These are phyloP conservation scores for Carallia brachiata DNA, from an alignment of 345 rosid species.

Conservation along the genomic window DNA sequence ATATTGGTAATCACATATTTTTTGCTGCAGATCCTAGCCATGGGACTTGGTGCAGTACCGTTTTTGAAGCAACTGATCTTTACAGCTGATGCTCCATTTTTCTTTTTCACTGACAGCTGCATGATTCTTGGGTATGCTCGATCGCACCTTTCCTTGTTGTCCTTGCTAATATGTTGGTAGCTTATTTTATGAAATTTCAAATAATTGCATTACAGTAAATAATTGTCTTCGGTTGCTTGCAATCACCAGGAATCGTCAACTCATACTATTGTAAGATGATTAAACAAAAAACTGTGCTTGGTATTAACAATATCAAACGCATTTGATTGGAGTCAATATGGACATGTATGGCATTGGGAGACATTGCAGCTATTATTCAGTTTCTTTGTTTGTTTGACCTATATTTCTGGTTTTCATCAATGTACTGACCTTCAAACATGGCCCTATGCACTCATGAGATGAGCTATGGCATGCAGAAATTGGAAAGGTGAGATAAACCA, in stretches of 20 bases:
- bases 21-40: conserved; percentile 73
- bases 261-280: not conserved
- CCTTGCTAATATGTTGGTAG: not conserved
- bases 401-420: too few relatives aligned
- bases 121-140: conserved; percentile 85
- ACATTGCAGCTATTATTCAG: not conserved
- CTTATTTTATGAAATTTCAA: not conserved
- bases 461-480: too few relatives aligned
- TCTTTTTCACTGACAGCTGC: conserved; percentile 97
- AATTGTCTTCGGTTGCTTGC: conserved; percentile 4
- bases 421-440: too few relatives aligned
- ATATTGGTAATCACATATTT: conserved; percentile 6
- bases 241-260: not conserved
- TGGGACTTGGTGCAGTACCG: conserved; percentile 76
- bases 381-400: too few relatives aligned
- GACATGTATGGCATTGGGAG: not conserved
- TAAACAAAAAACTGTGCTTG: not conserved
- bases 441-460: too few relatives aligned
- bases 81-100: conserved; percentile 82
- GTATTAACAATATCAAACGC: not conserved
- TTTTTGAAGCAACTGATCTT: conserved; percentile 74
- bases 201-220: not conserved
- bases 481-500: too few relatives aligned
- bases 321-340: not conserved
- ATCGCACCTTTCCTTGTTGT: not conserved